Conservation (phyloP, 371 early-diverging fungal genomes). For the Rhizopus stolonifer region DNA sequence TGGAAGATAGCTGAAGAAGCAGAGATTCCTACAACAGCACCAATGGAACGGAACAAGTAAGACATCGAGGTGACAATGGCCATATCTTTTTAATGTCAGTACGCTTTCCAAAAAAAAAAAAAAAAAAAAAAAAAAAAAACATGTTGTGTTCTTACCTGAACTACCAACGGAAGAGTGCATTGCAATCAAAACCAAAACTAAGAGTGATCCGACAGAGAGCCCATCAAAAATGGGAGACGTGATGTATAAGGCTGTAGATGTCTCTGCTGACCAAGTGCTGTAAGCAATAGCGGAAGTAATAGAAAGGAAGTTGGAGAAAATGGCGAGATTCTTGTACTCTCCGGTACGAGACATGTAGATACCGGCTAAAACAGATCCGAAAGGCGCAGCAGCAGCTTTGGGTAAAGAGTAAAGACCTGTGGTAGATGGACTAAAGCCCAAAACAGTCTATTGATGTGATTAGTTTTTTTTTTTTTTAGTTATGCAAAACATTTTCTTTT, state of each 20-base stretch:
- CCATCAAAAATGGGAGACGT: slow-evolving; percentile 36
- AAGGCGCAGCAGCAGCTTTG: slow-evolving; percentile 31
- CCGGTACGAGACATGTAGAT: slow-evolving; percentile 47
- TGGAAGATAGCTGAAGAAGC: slow-evolving; percentile 45
- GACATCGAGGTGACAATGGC: slow-evolving; percentile 47
- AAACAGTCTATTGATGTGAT: slow-evolving; percentile 16
- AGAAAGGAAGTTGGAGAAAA: slow-evolving; percentile 10
- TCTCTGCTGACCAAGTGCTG: slow-evolving; percentile 24
- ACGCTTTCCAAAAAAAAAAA: not conserved
- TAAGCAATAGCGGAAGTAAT: slow-evolving; percentile 23
- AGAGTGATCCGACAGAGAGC: slow-evolving; percentile 32
- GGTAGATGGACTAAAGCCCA: slow-evolving; percentile 39
- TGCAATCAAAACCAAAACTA: slow-evolving; percentile 38
- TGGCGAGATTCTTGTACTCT: slow-evolving; percentile 34
- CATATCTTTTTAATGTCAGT: slow-evolving; percentile 28
- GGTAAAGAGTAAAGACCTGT: slow-evolving; percentile 46
- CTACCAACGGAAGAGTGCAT: slow-evolving; percentile 39
- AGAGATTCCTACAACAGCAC: slow-evolving; percentile 46
- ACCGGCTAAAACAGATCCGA: slow-evolving; percentile 42
- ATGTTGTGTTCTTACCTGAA: slow-evolving; percentile 21
- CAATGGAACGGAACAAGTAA: slow-evolving; percentile 49
- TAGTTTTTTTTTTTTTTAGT: not conserved
- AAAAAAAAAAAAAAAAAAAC: not conserved
- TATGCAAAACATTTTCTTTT: no score
- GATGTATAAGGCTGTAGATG: slow-evolving; percentile 13